phyloP scores from a whole-genome alignment of 805 yeast genomes.

The Metschnikowia kunwiensis region DNA sequence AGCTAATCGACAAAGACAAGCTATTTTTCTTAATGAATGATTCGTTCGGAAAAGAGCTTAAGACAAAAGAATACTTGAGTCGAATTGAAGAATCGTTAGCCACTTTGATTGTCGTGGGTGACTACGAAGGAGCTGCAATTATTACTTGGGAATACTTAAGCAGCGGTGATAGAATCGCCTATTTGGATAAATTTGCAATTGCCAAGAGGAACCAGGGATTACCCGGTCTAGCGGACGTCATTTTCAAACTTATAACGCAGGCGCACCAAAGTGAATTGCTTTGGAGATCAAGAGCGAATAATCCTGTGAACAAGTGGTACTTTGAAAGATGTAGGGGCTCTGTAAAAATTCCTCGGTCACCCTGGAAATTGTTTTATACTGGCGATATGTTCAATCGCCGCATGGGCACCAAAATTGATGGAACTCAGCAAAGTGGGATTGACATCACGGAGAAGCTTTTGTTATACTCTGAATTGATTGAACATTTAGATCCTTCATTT shows the following conservation, averaged over 20 bases:
- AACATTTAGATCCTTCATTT: too few relatives aligned
- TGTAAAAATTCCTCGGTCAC: constrained; percentile 33
- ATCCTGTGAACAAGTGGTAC: constrained; percentile 97
- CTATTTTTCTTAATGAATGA: constrained; percentile 65
- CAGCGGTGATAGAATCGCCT: constrained; percentile 50
- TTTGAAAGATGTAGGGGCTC: constrained; percentile 86
- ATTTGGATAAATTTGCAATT: constrained; percentile 93
- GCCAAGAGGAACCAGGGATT: constrained; percentile 81
- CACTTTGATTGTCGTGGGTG: constrained; percentile 81
- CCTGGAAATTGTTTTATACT: constrained; percentile 42
- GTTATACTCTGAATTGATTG: constrained; percentile 14
- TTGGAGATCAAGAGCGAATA: constrained; percentile 85
- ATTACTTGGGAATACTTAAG: constrained; percentile 68
- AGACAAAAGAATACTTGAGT: constrained; percentile 59
- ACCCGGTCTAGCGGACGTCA: constrained; percentile 89
- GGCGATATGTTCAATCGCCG: constrained; percentile 40
- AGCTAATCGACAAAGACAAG: constrained; percentile 51
- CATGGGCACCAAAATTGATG: constrained; percentile 23
- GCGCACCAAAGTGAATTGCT: constrained; percentile 69
- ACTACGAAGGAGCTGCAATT: constrained; percentile 93
- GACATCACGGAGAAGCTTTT: constrained; percentile 16
- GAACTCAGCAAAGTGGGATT: constrained; percentile 11
- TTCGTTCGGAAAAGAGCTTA: constrained; percentile 71
- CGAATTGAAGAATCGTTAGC: constrained; percentile 69
- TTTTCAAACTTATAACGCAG: constrained; percentile 74